Evolutionary conservation across 179 eudicot genomes (phyloP).

Genomic region (Kewa caespitosa): DNA sequence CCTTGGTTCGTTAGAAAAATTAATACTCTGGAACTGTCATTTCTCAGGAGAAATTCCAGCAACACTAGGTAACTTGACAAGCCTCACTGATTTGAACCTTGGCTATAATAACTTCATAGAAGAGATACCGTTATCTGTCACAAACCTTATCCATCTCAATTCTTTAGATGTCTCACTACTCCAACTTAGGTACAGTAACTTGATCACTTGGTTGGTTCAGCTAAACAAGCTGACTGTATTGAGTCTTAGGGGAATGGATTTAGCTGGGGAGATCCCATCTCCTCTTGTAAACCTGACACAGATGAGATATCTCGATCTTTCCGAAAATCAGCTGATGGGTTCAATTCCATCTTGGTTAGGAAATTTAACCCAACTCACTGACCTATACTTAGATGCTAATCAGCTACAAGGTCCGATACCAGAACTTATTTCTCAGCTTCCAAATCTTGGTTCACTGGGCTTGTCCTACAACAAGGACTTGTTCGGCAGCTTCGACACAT

Average conservation of each 20-base stretch:
- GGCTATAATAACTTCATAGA: constrained; percentile 3
- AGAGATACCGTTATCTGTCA: constrained; percentile 20
- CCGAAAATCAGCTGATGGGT: constrained; percentile 15
- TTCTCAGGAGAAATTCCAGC: constrained; percentile 33
- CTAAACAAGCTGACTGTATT: constrained; percentile 14
- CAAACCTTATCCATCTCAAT: constrained; percentile 23
- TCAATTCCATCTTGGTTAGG: constrained; percentile 19
- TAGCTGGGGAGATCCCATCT: constrained; percentile 22
- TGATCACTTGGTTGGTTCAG: constrained; percentile 20
- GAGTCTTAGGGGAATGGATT: background rate
- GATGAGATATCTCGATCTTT: background rate
- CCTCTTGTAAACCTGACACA: constrained; percentile 25
- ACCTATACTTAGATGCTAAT: constrained; percentile 10
- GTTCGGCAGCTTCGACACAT: background rate
- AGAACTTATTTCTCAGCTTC: constrained; percentile 20
- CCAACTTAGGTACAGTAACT: background rate
- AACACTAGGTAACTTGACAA: constrained; percentile 29
- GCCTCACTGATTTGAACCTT: constrained; percentile 10
- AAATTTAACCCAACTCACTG: constrained; percentile 21
- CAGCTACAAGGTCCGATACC: constrained; percentile 21
- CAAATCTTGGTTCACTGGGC: constrained; percentile 1
- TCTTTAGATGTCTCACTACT: constrained; percentile 15
- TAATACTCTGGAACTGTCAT: background rate
- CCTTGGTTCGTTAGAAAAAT: constrained; percentile 12
- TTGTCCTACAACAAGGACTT: constrained; percentile 19